phyloP scores from a whole-genome alignment of 192 early-diverging fungal genomes.

The Coemansia sp. region DNA sequence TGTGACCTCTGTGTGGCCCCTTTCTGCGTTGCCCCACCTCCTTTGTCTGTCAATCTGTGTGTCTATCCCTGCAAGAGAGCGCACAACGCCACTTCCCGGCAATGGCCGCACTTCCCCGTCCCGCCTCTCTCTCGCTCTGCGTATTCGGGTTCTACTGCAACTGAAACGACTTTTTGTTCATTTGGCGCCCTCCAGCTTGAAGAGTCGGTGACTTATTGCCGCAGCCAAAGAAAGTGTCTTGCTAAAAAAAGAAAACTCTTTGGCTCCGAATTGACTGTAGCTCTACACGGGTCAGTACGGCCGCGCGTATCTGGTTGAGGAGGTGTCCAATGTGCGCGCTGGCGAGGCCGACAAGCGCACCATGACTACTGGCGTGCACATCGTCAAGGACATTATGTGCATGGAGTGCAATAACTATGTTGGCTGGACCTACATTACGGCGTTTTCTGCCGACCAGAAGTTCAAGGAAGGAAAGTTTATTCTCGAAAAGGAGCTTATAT shows the following conservation, averaged over 20 bases:
- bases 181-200: neutral
- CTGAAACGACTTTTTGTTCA: no score
- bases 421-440: conserved; percentile 52
- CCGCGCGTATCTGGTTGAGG: conserved; percentile 30
- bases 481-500: conserved; percentile 42
- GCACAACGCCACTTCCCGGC: no score
- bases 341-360: conserved; percentile 48
- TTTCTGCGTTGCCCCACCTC: neutral
- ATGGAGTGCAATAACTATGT: conserved; percentile 52
- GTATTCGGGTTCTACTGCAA: no score
- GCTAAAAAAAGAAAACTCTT: no score
- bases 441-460: conserved; percentile 33
- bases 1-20: no score
- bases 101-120: no score
- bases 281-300: conserved; percentile 53
- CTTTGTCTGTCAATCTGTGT: no score
- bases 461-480: conserved; percentile 57
- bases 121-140: no score
- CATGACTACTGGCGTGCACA: conserved; percentile 55
- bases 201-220: neutral
- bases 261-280: conserved; percentile 16
- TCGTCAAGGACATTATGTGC: conserved; percentile 46
- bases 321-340: conserved; percentile 38
- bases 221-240: no score
- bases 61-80: neutral